Evolutionary conservation across 2,329 filamentous ascomycete species (phyloP).

Genomic region (Fusarium begoniae): DNA sequence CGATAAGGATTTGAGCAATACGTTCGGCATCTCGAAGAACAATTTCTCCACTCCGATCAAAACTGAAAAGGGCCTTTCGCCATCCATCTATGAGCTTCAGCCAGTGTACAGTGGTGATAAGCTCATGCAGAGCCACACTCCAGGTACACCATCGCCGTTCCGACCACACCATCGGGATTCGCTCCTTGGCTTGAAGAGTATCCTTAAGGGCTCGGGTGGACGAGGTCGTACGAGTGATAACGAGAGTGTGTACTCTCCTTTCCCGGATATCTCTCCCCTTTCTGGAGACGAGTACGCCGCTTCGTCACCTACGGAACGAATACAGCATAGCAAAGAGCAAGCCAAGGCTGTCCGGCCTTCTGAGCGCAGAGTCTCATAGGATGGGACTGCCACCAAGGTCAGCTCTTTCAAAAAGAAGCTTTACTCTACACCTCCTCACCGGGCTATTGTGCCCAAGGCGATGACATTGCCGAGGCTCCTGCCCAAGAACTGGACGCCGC

Average conservation of each 20-base stretch:
- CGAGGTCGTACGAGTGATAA: neutral
- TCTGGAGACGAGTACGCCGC: neutral
- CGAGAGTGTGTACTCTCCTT: neutral
- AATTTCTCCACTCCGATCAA: neutral
- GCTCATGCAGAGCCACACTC: neutral
- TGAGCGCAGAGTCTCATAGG: slow-evolving; percentile 1
- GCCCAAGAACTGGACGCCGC: slow-evolving; percentile 2
- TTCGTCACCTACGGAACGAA: slow-evolving; percentile 29
- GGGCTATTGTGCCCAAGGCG: neutral
- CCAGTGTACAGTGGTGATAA: slow-evolving; percentile 30
- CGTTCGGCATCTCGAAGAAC: neutral
- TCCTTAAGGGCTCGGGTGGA: slow-evolving; percentile 23
- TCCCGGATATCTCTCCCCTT: slow-evolving; percentile 2
- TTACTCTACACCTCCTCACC: neutral
- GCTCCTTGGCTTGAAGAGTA: slow-evolving; percentile 32
- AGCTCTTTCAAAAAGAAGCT: neutral
- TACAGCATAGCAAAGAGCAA: slow-evolving; percentile 22
- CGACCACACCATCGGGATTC: slow-evolving; percentile 31
- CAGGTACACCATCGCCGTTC: slow-evolving; percentile 14
- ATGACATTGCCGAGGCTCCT: neutral
- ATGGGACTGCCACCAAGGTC: neutral
- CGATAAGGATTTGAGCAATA: neutral
- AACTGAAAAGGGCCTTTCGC: neutral
- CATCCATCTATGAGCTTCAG: slow-evolving; percentile 18
- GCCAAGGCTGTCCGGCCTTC: slow-evolving; percentile 16